Evolutionary conservation across 495 filamentous ascomycete genomes (phyloP), one percentile per base, ranked within the genome.

Genomic region (Lepraria neglecta): DNA sequence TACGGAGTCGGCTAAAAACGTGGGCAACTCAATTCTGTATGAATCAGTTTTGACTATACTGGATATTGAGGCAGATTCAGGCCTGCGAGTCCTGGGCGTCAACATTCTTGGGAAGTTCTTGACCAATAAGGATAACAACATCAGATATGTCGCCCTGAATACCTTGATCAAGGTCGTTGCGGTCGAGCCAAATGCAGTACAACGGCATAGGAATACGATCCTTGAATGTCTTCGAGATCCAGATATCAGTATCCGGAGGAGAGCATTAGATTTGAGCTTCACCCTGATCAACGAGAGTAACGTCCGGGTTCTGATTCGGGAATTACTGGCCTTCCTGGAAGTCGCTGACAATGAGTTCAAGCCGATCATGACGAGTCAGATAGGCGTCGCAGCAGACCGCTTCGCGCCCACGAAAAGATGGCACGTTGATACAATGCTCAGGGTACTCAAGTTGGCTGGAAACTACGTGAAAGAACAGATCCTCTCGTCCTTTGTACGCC

Each of bases 311-410:
- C 80, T 98, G 43, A 90, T 97, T 56, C 77, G 95, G 60, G 95
- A 98, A 68, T 75, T 98, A 42, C 80, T 98, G 28, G 89, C 94
- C 11, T 97, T 98, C 77, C 74, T 98, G 47, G 95, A 97, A 71
- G 90, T 96, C 40, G 91, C 95, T 50, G 92, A 98, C 68, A 96
- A 92, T 64, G 94, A 98, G 71, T 98, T 98, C 80, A 98, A 98
- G 75, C 89, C 95, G 3, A 87, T 87, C 56, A 95, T 98, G 90
- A 97, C 94, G 0, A 89, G 85, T 57, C 94, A 98, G 69, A 97
- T 98, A 68, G 94, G 94, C 15, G 89, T 98, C 68, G 95, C 94
- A 24, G 95, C 94, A 4, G 95, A 98, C 69, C 85, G 91, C 27
- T 98, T 89, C 73, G 90, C 95, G 7, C 94, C 94, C 2, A 96